Evolutionary conservation across 768 basidiomycete species (phyloP).

Genomic region (Boletus tomentosulus): DNA sequence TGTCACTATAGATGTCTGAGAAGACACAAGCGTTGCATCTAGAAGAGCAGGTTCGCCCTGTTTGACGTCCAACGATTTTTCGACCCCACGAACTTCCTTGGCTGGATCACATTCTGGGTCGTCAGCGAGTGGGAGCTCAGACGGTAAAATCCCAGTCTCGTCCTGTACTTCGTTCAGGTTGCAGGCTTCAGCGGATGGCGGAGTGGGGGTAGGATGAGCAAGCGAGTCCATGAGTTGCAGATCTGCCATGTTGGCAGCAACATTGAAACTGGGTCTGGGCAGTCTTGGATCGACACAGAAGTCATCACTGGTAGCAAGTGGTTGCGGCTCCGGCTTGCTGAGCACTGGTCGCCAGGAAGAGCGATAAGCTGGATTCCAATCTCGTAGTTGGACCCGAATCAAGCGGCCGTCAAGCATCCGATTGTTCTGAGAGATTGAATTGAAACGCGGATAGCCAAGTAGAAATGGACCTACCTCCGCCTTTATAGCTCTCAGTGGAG

Average conservation of each 20-base stretch:
- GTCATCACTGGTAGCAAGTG: constrained; percentile 7
- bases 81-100: constrained; percentile 1
- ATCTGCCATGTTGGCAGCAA: constrained; percentile 11
- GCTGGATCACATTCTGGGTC: not conserved
- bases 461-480: constrained; percentile 47
- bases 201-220: not conserved
- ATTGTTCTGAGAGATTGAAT: constrained; percentile 53
- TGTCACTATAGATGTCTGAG: constrained; percentile 30
- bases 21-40: constrained; percentile 5
- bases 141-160: not conserved
- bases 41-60: constrained; percentile 6
- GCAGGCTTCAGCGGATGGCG: constrained; percentile 5
- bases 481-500: constrained; percentile 61
- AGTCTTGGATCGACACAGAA: constrained; percentile 9
- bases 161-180: constrained; percentile 19
- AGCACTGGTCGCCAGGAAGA: constrained; percentile 32
- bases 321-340: constrained; percentile 35
- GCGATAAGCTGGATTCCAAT: constrained; percentile 56
- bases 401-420: constrained; percentile 62
- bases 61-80: constrained; percentile 29
- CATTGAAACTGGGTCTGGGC: constrained; percentile 3
- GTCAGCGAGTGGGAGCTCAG: not conserved
- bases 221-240: constrained; percentile 6
- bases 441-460: constrained; percentile 1
- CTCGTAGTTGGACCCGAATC: constrained; percentile 73